Percentiles rank a stretch among this genome's conserved stretches.
phyloP scores from a whole-genome alignment of 2,329 filamentous ascomycete species.

The Ceratocystis huliohia region DNA sequence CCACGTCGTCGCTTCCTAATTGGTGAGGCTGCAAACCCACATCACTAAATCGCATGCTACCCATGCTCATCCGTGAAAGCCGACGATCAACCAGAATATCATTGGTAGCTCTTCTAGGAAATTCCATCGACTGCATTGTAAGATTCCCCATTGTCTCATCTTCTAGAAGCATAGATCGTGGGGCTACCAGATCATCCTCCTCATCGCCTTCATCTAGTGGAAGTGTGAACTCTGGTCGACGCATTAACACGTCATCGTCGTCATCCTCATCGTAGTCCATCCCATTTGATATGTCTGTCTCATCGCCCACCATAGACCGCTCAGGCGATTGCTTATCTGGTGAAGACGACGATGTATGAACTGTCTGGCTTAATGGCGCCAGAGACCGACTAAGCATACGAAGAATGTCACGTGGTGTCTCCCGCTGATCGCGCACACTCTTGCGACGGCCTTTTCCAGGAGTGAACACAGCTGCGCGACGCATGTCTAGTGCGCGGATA shows the following conservation, averaged over 20 bases:
- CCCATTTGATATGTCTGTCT: constrained; percentile 17
- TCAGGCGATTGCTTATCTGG: constrained; percentile 24
- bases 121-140: constrained; percentile 47
- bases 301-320: constrained; percentile 23
- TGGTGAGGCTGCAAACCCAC: constrained; percentile 29
- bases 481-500: constrained; percentile 44
- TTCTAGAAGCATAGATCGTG: constrained; percentile 42
- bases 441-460: constrained; percentile 46
- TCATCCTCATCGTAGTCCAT: constrained; percentile 31
- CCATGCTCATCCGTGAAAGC: constrained; percentile 42
- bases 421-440: constrained; percentile 43
- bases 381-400: constrained; percentile 43
- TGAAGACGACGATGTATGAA: constrained; percentile 36
- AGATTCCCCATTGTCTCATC: constrained; percentile 42
- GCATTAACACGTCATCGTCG: constrained; percentile 39
- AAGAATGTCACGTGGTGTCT: constrained; percentile 42
- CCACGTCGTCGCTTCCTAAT: constrained; percentile 32
- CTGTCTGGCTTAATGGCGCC: constrained; percentile 36
- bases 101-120: constrained; percentile 40
- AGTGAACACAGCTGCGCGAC: constrained; percentile 47
- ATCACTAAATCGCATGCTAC: constrained; percentile 43
- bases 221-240: constrained; percentile 43
- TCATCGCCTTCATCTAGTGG: constrained; percentile 37
- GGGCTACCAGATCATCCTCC: constrained; percentile 41
- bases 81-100: constrained; percentile 34